Evolutionary conservation across 164 flowering plant species (phyloP), one percentile per base, ranked within the genome.

Genomic region (Berberis thunbergii): DNA sequence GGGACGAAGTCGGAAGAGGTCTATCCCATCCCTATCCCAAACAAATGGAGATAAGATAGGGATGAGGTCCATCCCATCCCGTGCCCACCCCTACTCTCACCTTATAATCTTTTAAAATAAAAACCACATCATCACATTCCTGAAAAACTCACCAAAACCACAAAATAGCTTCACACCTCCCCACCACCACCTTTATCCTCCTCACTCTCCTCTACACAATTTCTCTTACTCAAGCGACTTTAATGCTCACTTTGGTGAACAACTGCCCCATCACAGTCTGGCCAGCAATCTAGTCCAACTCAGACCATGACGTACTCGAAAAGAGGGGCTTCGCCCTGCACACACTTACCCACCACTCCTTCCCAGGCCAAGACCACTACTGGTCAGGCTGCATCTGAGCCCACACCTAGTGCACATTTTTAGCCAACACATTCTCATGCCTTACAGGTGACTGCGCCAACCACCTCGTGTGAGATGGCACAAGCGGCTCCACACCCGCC

Each of bases 331-430:
- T 88, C 71, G 48, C 70, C 39, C 90, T 88, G 74, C 38, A 54
- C 56, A 10, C 81, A 63, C 84, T 82, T 50, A 62, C 83, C 46
- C 69, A 67, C 64, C 57, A 49, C 11, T 60, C 69, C 7, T 67
- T 67, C 59, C 12, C 50, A 68, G 90, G 79, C 7, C 96, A 90
- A 3, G 11, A 61, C 70, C 59, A 64, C 12, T 89, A 71, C 78
- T 88, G 96, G 96, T 80, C 91, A 2, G 91, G 96, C 71, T 89
- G 91, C n/a, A 60, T 88, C 70, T 88, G 88, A 89, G 96, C 81
- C 65, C 78, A 91, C 7, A 86, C 96, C 49, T 75, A 73, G 6
- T 67, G 69, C 50, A 38, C 55, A 71, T 49, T 71, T 77, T 0
- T 67, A 69, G 41, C 66, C 74, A 61, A 70, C 72, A 75, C 38